phyloP scores from a whole-genome alignment of 1,284 basidiomycete genomes.

The Ceratobasidium sp. region DNA sequence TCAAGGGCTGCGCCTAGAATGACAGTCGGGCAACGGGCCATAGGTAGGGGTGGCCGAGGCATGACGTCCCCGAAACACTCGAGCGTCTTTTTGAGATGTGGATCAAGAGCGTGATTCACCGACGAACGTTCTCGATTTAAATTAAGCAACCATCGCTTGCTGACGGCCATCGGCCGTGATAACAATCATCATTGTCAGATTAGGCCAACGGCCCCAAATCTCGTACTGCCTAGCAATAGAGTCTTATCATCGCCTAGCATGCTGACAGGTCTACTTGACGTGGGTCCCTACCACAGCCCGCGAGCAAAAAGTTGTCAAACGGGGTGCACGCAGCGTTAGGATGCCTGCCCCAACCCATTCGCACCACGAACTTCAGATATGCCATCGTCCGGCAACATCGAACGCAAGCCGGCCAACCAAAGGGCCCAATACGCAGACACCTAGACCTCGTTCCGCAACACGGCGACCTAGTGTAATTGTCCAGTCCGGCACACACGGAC shows the following conservation, averaged over 20 bases:
- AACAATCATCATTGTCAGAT: constrained; percentile 2
- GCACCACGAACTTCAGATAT: no score
- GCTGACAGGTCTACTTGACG: neutral
- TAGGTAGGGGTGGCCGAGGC: neutral
- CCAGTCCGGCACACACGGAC: constrained; percentile 1
- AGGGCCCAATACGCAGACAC: neutral
- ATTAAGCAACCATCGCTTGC: neutral
- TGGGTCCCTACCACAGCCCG: neutral
- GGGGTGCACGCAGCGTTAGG: no score
- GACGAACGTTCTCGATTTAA: neutral
- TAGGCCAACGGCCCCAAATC: neutral
- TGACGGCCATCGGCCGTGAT: constrained; percentile 2
- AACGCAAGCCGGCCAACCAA: no score
- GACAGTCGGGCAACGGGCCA: neutral
- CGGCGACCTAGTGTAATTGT: constrained; percentile 6
- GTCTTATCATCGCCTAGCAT: neutral
- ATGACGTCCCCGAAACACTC: neutral
- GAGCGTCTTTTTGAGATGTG: neutral
- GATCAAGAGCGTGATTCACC: neutral
- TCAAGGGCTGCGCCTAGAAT: constrained; percentile 10
- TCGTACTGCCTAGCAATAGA: neutral
- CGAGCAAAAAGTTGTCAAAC: no score
- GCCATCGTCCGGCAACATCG: no score
- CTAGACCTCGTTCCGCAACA: neutral
- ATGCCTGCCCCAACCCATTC: no score